Conservation (phyloP, 176 grass and related monocot genomes). For the Raddia guianensis region DNA sequence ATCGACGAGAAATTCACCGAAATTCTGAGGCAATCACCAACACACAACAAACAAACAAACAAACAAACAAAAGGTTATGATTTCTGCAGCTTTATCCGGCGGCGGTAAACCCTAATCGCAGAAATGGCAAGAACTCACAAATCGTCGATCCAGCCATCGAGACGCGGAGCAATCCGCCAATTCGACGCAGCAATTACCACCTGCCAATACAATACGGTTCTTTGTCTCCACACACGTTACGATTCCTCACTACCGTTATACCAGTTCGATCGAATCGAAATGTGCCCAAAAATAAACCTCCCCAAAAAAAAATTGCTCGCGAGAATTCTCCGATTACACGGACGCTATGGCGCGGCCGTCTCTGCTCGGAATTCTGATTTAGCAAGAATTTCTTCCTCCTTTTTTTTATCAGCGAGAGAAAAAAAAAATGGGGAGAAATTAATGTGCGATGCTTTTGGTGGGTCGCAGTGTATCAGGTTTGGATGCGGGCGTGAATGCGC, state of each 20-base stretch:
- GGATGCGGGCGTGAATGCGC: constrained; percentile 50
- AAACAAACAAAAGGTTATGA: constrained; percentile 26
- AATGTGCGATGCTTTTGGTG: constrained; percentile 45
- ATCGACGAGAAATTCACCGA: constrained; percentile 42
- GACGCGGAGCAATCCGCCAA: background rate
- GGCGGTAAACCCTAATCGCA: constrained; percentile 41
- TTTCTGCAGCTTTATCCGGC: constrained; percentile 36
- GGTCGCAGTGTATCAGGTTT: constrained; percentile 46
- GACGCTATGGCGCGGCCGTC: background rate
- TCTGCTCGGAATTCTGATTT: constrained; percentile 37
- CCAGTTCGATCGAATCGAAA: constrained; percentile 28
- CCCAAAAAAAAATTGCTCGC: background rate
- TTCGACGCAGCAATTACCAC: constrained; percentile 3
- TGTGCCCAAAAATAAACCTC: background rate
- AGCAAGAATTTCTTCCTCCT: constrained; percentile 25
- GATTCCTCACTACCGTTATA: constrained; percentile 3
- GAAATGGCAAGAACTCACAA: constrained; percentile 28
- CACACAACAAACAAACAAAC: too few relatives aligned
- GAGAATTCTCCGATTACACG: constrained; percentile 17
- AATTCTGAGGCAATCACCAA: constrained; percentile 43
- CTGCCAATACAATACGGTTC: constrained; percentile 13
- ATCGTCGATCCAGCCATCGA: constrained; percentile 32
- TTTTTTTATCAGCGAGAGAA: constrained; percentile 14
- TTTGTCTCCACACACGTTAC: background rate
- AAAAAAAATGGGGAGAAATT: background rate